Conservation (phyloP, 2,329 filamentous ascomycete species). For the Tympanopsis confertula region DNA sequence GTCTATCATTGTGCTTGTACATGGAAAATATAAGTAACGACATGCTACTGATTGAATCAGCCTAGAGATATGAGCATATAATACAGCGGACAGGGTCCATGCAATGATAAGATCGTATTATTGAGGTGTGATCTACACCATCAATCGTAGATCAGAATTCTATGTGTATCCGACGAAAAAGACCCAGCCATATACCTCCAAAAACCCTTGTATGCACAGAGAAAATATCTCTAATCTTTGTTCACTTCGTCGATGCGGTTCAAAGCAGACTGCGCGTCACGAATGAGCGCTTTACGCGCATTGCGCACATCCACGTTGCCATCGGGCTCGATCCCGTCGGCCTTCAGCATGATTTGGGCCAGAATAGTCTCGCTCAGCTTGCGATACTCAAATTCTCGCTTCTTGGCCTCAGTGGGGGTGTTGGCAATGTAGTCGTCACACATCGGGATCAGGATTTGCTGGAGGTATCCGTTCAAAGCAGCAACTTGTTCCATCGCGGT, state of each 20-base stretch:
- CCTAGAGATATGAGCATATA: no score
- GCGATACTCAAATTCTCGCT: constrained; percentile 26
- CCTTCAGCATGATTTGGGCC: constrained; percentile 25
- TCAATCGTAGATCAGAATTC: no score
- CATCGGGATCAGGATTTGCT: constrained; percentile 20
- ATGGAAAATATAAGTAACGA: no score
- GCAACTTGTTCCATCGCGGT: constrained; percentile 22
- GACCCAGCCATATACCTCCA: no score
- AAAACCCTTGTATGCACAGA: no score
- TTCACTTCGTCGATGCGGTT: constrained; percentile 20
- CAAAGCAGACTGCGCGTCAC: constrained; percentile 24
- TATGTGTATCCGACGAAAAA: no score
- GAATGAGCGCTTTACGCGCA: constrained; percentile 17
- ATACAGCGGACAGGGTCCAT: no score
- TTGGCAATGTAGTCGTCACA: constrained; percentile 21
- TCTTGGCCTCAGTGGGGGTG: constrained; percentile 23
- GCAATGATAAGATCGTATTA: no score
- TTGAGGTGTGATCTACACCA: no score
- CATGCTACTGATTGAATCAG: no score
- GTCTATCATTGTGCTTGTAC: no score
- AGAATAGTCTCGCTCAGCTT: constrained; percentile 28
- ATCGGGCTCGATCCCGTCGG: not conserved
- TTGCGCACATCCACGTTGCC: not conserved
- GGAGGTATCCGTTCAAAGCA: constrained; percentile 5
- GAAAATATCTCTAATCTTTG: no score